Evolutionary conservation across 768 basidiomycete species (phyloP), one percentile per base, ranked within the genome.

Genomic region (Hygrocybe coccinea): DNA sequence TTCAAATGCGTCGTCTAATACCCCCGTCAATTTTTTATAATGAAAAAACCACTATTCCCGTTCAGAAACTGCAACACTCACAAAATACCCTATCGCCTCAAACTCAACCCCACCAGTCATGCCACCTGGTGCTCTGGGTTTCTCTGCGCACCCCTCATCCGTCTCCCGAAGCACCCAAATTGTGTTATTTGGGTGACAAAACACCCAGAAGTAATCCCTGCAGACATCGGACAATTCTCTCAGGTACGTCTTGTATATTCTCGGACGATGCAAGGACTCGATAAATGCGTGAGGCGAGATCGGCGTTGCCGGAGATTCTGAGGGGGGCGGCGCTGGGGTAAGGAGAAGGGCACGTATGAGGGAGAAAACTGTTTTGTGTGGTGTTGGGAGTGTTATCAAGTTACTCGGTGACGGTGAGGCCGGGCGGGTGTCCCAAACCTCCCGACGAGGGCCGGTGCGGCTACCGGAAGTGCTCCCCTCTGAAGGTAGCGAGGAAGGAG

Each of bases 61-160:
- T 15, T 35, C 43, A 43, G 29, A 15, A n/a, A 22, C 39, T 11
- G 21, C 6, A 52, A n/a, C 41, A 75, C 90, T 60, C 63, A 98
- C 95, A 64, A 95, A 84, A 70, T 97, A 98, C 14, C 81, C 80
- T 85, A 97, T 95, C 3, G 95, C 95, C 72, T 99, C 97, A 65
- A 87, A 95, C 66, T 99, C 97, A 11, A 99, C 97, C 5, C 97
- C 97, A 5, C 95, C 97, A 0, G 97, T 97, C 86, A 98, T 97
- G 14, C 97, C 95, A 5, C 94, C 92, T 2, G 97, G 97, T 11
- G 97, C 95, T 55, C 89, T 79, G 12, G 93, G 93, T 65, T 86
- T 89, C 71, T 97, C 95, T 3, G 92, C 91, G 57, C 82, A 81
- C 2, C 74, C 80, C 65, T 92, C 87, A 66, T 97, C 91, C 2